Conservation (phyloP, 805 yeast species). For the Maudiozyma saulgeensis region DNA sequence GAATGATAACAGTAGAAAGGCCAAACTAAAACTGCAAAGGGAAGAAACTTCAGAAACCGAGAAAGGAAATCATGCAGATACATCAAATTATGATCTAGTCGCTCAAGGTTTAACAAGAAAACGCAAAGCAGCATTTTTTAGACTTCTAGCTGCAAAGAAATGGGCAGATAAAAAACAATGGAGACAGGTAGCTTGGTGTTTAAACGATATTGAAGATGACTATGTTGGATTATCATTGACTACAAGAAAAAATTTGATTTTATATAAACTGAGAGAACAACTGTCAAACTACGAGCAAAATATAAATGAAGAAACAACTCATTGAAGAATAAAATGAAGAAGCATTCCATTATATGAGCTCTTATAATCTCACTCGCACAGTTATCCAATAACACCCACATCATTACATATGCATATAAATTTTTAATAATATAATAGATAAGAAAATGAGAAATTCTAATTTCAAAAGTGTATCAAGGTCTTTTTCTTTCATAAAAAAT, state of each 20-base stretch:
- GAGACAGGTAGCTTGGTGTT: slow-evolving; percentile 27
- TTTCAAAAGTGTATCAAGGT: not conserved
- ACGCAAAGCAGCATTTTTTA: slow-evolving; percentile 74
- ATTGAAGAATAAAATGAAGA: no score
- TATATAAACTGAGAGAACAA: slow-evolving; percentile 12
- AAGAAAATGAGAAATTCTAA: no score
- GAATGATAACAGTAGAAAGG: slow-evolving; percentile 4
- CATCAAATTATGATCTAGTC: slow-evolving; percentile 22
- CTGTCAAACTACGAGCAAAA: slow-evolving; percentile 1
- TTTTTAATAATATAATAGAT: no score
- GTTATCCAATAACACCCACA: no score
- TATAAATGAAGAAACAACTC: not conserved
- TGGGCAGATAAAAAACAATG: slow-evolving; percentile 40
- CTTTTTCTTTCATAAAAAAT: not conserved
- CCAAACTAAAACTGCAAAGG: not conserved
- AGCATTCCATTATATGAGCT: no score
- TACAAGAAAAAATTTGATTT: slow-evolving; percentile 15
- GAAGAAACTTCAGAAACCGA: not conserved
- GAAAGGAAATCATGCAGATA: not conserved
- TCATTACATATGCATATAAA: no score
- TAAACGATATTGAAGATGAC: slow-evolving; percentile 22
- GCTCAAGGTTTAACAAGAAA: slow-evolving; percentile 48
- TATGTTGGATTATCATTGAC: slow-evolving; percentile 21
- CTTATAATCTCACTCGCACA: no score
- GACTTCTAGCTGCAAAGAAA: slow-evolving; percentile 60